These are phyloP conservation scores for Phaeomoniella chlamydospora DNA, from an alignment of 2,329 filamentous ascomycete species.

Conservation along the genomic window DNA sequence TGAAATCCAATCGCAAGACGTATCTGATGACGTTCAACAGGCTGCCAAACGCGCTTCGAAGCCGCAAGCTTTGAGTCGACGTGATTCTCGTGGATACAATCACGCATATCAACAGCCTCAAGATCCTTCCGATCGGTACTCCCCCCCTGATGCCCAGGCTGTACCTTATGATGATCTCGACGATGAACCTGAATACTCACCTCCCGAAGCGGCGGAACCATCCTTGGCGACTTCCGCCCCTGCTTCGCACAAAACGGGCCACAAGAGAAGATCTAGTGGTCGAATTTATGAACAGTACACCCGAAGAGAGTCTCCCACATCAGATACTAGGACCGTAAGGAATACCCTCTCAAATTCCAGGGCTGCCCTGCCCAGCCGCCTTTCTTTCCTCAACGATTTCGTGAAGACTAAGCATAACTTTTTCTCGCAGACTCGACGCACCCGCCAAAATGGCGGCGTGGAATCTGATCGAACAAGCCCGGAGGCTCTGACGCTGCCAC, in stretches of 20 bases:
- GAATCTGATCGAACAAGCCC: conserved; percentile 29
- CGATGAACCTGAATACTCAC: conserved; percentile 33
- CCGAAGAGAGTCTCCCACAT: conserved; percentile 15
- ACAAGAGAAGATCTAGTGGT: conserved; percentile 4
- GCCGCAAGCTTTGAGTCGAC: neutral
- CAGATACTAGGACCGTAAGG: conserved; percentile 50
- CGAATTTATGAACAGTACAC: neutral
- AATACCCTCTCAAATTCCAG: conserved; percentile 59
- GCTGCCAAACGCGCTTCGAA: neutral
- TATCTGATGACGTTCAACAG: conserved; percentile 3
- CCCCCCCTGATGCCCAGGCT: conserved; percentile 10
- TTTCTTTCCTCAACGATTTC: conserved; percentile 43
- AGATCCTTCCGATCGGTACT: conserved; percentile 17
- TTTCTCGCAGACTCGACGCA: conserved; percentile 37
- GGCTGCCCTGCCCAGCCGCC: conserved; percentile 62
- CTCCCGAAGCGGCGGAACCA: conserved; percentile 24
- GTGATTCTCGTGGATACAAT: conserved; percentile 19
- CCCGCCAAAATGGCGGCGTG: neutral
- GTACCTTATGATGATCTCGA: conserved; percentile 18
- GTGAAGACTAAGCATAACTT: conserved; percentile 36
- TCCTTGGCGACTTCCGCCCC: conserved; percentile 8
- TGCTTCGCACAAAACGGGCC: neutral
- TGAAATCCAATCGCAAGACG: conserved; percentile 1
- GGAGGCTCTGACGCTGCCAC: conserved; percentile 26
- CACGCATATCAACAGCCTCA: conserved; percentile 22